Conservation (phyloP, 1,284 basidiomycete genomes). For the Leucoagaricus sp. region DNA sequence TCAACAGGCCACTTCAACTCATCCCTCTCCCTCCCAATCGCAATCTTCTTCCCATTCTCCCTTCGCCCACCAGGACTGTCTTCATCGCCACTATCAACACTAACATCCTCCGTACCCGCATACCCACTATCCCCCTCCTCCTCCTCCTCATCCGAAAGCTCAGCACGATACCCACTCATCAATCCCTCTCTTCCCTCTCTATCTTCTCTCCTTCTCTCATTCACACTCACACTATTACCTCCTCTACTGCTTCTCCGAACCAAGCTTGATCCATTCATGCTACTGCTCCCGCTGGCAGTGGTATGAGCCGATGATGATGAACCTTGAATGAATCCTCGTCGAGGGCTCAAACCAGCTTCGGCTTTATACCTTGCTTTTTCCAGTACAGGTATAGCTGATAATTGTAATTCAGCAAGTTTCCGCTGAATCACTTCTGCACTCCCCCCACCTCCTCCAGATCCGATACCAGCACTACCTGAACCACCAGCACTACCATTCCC, state of each 20-base stretch:
- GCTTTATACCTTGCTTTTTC: constrained; percentile 69
- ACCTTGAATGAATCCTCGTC: constrained; percentile 54
- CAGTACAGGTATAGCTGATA: constrained; percentile 44
- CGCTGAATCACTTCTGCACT: constrained; percentile 35
- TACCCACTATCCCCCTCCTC: constrained; percentile 33
- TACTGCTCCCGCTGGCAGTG: constrained; percentile 19
- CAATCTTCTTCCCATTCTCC: constrained; percentile 15
- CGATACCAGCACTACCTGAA: neutral
- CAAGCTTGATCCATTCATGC: neutral
- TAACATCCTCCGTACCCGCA: constrained; percentile 19
- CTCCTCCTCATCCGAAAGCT: too few relatives aligned
- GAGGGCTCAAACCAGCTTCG: constrained; percentile 58
- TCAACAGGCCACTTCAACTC: constrained; percentile 62
- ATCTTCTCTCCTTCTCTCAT: constrained; percentile 23
- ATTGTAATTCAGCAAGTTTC: constrained; percentile 48
- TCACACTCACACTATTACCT: constrained; percentile 17
- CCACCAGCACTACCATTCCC: neutral
- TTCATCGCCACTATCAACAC: constrained; percentile 24
- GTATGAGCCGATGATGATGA: constrained; percentile 8
- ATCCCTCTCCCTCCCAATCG: constrained; percentile 41
- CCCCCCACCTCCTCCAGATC: neutral
- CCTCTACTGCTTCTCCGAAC: constrained; percentile 23
- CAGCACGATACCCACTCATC: too few relatives aligned
- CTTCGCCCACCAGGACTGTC: constrained; percentile 17
- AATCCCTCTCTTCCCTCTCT: constrained; percentile 36